phyloP scores from a whole-genome alignment of 1,284 basidiomycete genomes.

The Trametes versicolor region DNA sequence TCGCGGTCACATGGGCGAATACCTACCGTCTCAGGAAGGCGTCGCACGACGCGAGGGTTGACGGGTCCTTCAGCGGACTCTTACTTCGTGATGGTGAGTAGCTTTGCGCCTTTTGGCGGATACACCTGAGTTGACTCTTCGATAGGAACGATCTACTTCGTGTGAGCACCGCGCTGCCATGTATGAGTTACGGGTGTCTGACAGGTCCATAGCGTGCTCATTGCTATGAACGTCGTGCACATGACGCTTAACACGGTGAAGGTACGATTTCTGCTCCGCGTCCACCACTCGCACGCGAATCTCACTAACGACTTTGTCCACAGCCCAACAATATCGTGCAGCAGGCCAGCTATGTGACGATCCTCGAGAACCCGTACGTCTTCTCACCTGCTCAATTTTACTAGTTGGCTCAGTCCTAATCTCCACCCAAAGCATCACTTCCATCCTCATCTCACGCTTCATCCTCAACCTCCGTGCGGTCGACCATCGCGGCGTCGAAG shows the following conservation, averaged over 20 bases:
- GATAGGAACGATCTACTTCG: slow-evolving; percentile 1
- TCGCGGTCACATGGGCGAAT: slow-evolving; percentile 22
- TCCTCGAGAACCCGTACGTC: no score
- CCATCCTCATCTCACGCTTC: slow-evolving; percentile 27
- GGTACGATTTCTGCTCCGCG: neutral
- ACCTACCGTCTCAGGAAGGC: slow-evolving; percentile 21
- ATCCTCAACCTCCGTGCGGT: slow-evolving; percentile 29
- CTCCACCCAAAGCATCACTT: no score
- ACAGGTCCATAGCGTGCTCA: neutral
- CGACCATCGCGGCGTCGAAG: slow-evolving; percentile 14
- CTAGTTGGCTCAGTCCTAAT: no score
- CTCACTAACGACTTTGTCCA: no score
- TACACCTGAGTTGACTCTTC: neutral
- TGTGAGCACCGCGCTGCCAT: neutral
- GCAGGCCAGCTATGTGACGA: no score
- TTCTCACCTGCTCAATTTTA: no score
- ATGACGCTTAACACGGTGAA: slow-evolving; percentile 20
- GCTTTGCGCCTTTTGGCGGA: no score
- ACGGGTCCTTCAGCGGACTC: slow-evolving; percentile 14
- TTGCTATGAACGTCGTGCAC: slow-evolving; percentile 23
- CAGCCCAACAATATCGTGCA: no score
- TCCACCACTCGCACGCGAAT: no score
- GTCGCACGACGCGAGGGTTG: slow-evolving; percentile 10
- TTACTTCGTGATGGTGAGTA: slow-evolving; percentile 15
- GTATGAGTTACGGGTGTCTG: neutral